Conservation (phyloP, 192 early-diverging fungal species). For the Coemansia javaensis region DNA sequence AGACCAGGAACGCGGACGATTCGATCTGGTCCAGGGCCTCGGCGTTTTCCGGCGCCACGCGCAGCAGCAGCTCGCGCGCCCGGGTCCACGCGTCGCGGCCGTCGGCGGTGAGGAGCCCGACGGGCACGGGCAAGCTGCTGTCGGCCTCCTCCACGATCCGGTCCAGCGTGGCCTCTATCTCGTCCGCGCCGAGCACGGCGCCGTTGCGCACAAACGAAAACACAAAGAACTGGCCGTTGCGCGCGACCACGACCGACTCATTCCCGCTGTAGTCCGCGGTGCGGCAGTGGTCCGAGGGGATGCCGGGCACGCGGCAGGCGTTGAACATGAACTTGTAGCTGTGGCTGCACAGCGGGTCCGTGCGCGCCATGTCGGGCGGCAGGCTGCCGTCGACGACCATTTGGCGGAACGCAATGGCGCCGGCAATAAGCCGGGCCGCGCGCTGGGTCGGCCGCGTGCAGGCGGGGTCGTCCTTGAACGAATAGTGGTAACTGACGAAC, state of each 20-base stretch:
- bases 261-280: slow-evolving; percentile 63
- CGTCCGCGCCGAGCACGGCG: slow-evolving; percentile 58
- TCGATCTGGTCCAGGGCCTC: slow-evolving; percentile 81
- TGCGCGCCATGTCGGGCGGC: slow-evolving; percentile 75
- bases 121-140: slow-evolving; percentile 41
- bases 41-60: slow-evolving; percentile 61
- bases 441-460: slow-evolving; percentile 68
- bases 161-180: slow-evolving; percentile 69
- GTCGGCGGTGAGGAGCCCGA: slow-evolving; percentile 87
- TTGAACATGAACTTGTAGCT: slow-evolving; percentile 98
- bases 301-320: slow-evolving; percentile 83
- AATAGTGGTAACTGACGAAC: slow-evolving; percentile 94
- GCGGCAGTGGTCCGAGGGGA: slow-evolving; percentile 79
- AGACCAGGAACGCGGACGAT: slow-evolving; percentile 81
- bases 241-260: slow-evolving; percentile 77
- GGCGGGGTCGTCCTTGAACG: slow-evolving; percentile 79
- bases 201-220: slow-evolving; percentile 63
- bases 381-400: slow-evolving; percentile 68
- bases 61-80: slow-evolving; percentile 60
- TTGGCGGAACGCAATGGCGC: slow-evolving; percentile 79
- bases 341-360: slow-evolving; percentile 73
- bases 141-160: slow-evolving; percentile 66
- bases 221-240: slow-evolving; percentile 84
- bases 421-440: slow-evolving; percentile 81
- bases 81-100: slow-evolving; percentile 92